Evolutionary conservation across 2,329 filamentous ascomycete species (phyloP), one percentile per base, ranked within the genome.

Genomic region (Fusarium avenaceum): DNA sequence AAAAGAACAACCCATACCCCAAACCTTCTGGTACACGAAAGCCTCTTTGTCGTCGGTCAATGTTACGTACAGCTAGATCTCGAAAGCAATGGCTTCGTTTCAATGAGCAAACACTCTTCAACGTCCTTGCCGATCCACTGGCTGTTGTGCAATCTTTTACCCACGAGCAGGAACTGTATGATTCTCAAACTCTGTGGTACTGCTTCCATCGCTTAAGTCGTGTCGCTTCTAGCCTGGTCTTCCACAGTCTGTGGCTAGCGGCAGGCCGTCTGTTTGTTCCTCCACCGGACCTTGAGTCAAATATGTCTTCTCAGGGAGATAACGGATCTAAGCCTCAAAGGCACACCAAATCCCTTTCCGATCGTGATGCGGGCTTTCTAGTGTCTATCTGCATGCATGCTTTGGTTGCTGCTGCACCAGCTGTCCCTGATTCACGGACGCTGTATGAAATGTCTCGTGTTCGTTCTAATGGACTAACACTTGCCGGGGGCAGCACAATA

Each of bases 171-270:
- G 81, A 83, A 44, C 74, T 88, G 1, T 83, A 87, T 55, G 87
- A 90, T 74, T 89, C 87, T 1, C 86, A 87, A 51, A 86, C 84
- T 15, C 78, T 89, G 2, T 90, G 86, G 87, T 89, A 88, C 72
- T 87, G 85, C 71, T 88, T 89, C 82, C 77, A 89, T 55, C 84
- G 85, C 57, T 78, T 90, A 76, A 88, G 85, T 7, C 81, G 86
- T 48, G 82, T 84, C 42, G 83, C 84, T 17, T 86, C 87, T 6
- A 86, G 80, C 46, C 74, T 90, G 20, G 87, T 90, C 3, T 85
- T 90, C 51, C 86, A 90, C 72, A 89, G 87, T 70, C 80, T 91
- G 7, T 92, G 89, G 89, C 80, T 87, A 66, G 86, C 87, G 7
- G 82, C 88, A 2, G 84, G 83, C 9, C 82, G 82, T 46, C 78